Evolutionary conservation across 1,284 basidiomycete genomes (phyloP).

Genomic region (Pseudozyma sp.): DNA sequence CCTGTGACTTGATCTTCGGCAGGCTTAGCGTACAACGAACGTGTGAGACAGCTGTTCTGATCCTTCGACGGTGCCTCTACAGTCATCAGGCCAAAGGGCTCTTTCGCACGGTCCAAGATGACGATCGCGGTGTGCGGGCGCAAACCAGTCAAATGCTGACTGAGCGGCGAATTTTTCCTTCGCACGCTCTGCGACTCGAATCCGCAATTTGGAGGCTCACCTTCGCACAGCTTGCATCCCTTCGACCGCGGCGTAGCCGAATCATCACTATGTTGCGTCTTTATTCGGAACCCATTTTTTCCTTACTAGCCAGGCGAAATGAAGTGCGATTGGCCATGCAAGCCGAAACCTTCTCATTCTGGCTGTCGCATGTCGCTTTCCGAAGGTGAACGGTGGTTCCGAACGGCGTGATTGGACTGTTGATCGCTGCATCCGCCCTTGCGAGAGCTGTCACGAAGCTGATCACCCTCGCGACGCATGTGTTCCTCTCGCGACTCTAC

Average conservation of each 20-base stretch:
- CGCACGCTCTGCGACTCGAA: too few species aligned
- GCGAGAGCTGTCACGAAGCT: constrained; percentile 13
- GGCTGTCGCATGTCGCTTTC: background rate
- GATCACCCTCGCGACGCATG: background rate
- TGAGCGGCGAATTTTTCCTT: too few species aligned
- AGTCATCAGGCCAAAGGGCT: too few species aligned
- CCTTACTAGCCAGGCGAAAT: background rate
- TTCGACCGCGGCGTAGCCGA: background rate
- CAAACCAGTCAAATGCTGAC: too few species aligned
- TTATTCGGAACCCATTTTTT: background rate
- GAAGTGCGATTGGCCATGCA: background rate
- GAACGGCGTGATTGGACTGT: constrained; percentile 2
- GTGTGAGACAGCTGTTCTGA: too few species aligned
- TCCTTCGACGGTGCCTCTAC: too few species aligned
- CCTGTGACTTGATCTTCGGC: too few species aligned
- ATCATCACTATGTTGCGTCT: background rate
- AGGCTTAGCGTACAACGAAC: too few species aligned
- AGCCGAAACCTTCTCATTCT: background rate
- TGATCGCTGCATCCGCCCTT: background rate
- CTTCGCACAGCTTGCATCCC: background rate
- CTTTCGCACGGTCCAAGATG: constrained; percentile 1
- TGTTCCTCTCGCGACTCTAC: background rate
- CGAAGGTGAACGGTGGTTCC: background rate
- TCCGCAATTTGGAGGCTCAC: too few species aligned
- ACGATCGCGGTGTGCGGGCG: background rate